Evolutionary conservation across 352 stramenopile genomes (phyloP).

Genomic region (Phytophthora sp.): DNA sequence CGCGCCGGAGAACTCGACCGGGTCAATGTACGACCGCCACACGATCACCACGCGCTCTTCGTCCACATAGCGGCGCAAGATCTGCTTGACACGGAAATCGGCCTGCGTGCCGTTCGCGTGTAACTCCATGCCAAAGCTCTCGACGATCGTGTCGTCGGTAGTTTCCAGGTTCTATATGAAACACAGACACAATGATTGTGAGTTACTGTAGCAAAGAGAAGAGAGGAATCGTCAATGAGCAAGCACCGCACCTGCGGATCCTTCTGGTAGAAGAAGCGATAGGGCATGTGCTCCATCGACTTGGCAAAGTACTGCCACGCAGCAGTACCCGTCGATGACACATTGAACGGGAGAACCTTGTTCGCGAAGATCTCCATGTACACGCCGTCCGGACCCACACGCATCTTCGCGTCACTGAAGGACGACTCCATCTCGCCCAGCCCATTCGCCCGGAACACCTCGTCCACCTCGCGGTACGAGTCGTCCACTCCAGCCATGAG

Average conservation of each 20-base stretch:
- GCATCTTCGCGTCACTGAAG: slow-evolving; percentile 46
- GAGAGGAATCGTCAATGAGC: no score
- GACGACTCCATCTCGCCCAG: slow-evolving; percentile 34
- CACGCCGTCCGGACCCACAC: slow-evolving; percentile 31
- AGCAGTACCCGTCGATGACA: slow-evolving; percentile 35
- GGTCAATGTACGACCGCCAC: slow-evolving; percentile 63
- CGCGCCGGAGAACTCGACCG: slow-evolving; percentile 53
- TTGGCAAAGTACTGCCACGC: slow-evolving; percentile 56
- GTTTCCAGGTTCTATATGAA: slow-evolving; percentile 26
- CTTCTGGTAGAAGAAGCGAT: slow-evolving; percentile 47
- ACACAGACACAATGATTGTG: background rate
- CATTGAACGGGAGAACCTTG: slow-evolving; percentile 51
- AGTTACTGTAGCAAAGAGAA: no score
- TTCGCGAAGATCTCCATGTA: slow-evolving; percentile 59
- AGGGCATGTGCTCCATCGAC: slow-evolving; percentile 46
- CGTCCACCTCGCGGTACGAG: slow-evolving; percentile 44
- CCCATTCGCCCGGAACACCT: slow-evolving; percentile 40
- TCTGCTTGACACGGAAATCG: slow-evolving; percentile 63
- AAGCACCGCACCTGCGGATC: slow-evolving; percentile 50
- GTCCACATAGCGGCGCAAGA: slow-evolving; percentile 54
- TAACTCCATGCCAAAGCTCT: slow-evolving; percentile 63
- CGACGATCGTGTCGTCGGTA: slow-evolving; percentile 62
- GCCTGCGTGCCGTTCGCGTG: slow-evolving; percentile 54
- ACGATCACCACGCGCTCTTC: slow-evolving; percentile 57
- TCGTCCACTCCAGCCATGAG: slow-evolving; percentile 41